Conservation (phyloP, 2,329 filamentous ascomycete species). For the Camillea tinctor region DNA sequence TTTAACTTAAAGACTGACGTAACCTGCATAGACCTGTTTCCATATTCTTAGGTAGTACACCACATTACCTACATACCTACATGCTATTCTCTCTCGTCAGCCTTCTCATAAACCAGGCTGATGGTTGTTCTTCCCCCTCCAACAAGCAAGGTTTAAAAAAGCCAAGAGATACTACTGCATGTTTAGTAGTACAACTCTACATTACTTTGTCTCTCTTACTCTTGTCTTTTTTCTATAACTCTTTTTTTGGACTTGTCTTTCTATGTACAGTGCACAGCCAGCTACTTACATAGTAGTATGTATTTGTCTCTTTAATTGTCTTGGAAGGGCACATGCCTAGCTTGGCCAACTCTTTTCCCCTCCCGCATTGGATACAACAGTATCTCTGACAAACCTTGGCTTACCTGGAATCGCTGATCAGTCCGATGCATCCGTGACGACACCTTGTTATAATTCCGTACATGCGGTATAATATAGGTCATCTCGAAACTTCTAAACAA, state of each 20-base stretch:
- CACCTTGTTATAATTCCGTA: conserved; percentile 5
- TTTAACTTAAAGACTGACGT: conserved; percentile 14
- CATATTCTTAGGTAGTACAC: conserved; percentile 1
- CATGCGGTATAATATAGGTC: neutral
- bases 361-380: neutral
- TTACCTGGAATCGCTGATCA: conserved; percentile 6
- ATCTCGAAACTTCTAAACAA: neutral
- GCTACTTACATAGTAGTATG: neutral
- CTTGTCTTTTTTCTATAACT: too few species aligned
- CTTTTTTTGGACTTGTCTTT: too few species aligned
- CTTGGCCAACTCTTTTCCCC: neutral
- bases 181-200: neutral
- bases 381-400: neutral
- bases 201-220: neutral
- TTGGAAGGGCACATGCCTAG: neutral
- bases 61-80: too few species aligned
- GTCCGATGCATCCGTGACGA: conserved; percentile 18
- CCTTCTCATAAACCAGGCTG: neutral
- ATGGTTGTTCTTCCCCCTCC: neutral
- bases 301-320: neutral
- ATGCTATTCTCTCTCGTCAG: conserved; percentile 7
- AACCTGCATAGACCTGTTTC: conserved; percentile 12
- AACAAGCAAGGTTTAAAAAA: neutral
- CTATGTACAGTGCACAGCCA: too few species aligned
- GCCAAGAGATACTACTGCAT: neutral